phyloP scores from a whole-genome alignment of 2,329 filamentous ascomycete genomes.

The Daldinia eschscholtzii region DNA sequence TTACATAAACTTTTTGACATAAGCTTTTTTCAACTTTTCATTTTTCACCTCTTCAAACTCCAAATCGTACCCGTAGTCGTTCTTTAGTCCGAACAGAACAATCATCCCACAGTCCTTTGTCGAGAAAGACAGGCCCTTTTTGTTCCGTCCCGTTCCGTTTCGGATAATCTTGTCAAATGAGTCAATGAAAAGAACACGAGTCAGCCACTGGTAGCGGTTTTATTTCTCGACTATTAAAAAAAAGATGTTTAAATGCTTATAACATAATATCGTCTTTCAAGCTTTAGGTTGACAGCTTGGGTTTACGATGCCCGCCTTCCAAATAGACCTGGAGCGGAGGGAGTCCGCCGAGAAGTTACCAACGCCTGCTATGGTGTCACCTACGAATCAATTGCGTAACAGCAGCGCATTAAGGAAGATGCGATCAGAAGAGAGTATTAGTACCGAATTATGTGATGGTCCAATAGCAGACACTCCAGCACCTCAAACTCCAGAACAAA shows the following conservation, averaged over 20 bases:
- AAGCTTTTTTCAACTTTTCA: not conserved
- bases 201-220: constrained; percentile 30
- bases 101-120: constrained; percentile 11
- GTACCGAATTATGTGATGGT: constrained; percentile 72
- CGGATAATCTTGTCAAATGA: constrained; percentile 25
- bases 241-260: constrained; percentile 32
- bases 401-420: constrained; percentile 51
- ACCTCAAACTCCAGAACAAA: constrained; percentile 52
- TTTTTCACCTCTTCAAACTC: constrained; percentile 17
- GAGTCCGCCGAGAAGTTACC: constrained; percentile 46
- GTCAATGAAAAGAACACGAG: constrained; percentile 39
- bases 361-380: constrained; percentile 44
- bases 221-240: constrained; percentile 7
- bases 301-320: constrained; percentile 69
- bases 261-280: constrained; percentile 33
- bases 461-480: constrained; percentile 61
- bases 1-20: not conserved
- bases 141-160: constrained; percentile 19
- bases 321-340: constrained; percentile 60
- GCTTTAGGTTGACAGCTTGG: constrained; percentile 21
- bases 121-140: constrained; percentile 28
- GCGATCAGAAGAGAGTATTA: constrained; percentile 71
- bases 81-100: constrained; percentile 4
- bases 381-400: constrained; percentile 37
- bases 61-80: constrained; percentile 6